Conservation (phyloP, 2,329 filamentous ascomycete genomes). For the Proliferodiscus dingleyae region DNA sequence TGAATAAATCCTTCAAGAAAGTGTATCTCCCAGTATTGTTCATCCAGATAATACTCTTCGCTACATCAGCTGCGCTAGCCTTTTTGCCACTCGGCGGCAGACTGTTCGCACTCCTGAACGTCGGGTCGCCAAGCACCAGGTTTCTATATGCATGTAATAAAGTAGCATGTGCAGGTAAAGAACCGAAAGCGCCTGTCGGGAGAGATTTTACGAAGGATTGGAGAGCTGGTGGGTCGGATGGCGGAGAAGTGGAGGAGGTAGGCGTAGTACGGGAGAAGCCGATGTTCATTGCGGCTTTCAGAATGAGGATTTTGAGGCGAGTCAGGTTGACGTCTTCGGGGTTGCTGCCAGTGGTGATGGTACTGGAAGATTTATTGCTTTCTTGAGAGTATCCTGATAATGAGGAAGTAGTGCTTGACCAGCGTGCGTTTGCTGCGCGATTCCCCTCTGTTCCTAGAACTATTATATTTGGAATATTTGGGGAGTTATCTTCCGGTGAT, state of each 20-base stretch:
- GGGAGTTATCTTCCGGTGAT: conserved; percentile 71
- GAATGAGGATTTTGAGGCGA: conserved; percentile 71
- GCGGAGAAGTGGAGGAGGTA: conserved; percentile 24
- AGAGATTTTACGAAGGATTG: conserved; percentile 73
- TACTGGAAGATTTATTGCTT: conserved; percentile 61
- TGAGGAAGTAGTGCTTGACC: conserved; percentile 77
- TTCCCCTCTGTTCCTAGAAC: conserved; percentile 69
- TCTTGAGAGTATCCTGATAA: conserved; percentile 75
- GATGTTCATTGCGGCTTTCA: conserved; percentile 81
- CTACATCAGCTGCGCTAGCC: conserved; percentile 68
- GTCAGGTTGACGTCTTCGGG: conserved; percentile 72
- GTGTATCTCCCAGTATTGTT: conserved; percentile 65
- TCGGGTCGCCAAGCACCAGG: conserved; percentile 68
- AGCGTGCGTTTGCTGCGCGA: conserved; percentile 61
- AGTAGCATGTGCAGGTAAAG: conserved; percentile 61
- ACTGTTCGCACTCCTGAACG: conserved; percentile 51
- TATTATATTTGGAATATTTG: conserved; percentile 79
- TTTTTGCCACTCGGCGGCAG: conserved; percentile 55
- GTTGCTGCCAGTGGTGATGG: conserved; percentile 61
- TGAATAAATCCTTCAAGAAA: conserved; percentile 79
- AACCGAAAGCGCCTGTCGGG: conserved; percentile 73
- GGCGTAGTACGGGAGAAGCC: conserved; percentile 62
- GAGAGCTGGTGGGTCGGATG: conserved; percentile 49
- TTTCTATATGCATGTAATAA: conserved; percentile 77
- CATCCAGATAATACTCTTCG: conserved; percentile 74